Percentiles rank a stretch among this genome's conserved stretches.
Conservation (phyloP, 1,139 yeast genomes). For the Debaryomyces fabryi region DNA sequence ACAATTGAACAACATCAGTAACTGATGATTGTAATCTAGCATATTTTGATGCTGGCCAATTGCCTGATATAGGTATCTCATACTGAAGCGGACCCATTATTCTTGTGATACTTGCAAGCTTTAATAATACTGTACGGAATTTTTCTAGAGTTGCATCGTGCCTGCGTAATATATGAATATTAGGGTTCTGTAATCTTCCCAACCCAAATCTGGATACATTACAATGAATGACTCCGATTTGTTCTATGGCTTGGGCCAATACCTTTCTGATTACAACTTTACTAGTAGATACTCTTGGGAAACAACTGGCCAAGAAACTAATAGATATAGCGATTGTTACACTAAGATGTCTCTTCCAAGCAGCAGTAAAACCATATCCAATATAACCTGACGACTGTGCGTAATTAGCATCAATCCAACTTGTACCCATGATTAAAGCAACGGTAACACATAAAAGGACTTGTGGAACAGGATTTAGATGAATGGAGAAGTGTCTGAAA, state of each 20-base stretch:
- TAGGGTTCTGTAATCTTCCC: constrained; percentile 17
- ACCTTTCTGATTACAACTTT: constrained; percentile 31
- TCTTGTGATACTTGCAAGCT: constrained; percentile 25
- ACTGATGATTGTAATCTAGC: constrained; percentile 26
- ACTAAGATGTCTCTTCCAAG: constrained; percentile 30
- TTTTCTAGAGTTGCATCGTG: constrained; percentile 29
- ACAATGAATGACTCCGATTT: constrained; percentile 35
- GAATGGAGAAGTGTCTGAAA: constrained; percentile 38
- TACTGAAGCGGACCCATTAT: constrained; percentile 33
- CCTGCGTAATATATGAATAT: constrained; percentile 18
- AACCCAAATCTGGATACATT: constrained; percentile 26
- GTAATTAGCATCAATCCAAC: constrained; percentile 32
- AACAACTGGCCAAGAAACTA: constrained; percentile 33
- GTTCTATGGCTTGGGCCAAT: constrained; percentile 27
- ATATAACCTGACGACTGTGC: constrained; percentile 22
- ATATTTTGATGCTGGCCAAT: constrained; percentile 40
- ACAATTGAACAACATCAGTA: constrained; percentile 33
- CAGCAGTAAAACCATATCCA: constrained; percentile 35
- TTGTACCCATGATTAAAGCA: constrained; percentile 38
- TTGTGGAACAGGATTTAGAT: constrained; percentile 32
- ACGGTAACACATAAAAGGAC: constrained; percentile 34
- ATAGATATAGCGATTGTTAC: constrained; percentile 34
- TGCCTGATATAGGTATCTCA: constrained; percentile 36
- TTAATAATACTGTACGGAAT: constrained; percentile 26
- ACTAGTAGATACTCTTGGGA: constrained; percentile 37